These are phyloP conservation scores for Castanopsis chinensis DNA, from an alignment of 306 rosid species.

Conservation along the genomic window DNA sequence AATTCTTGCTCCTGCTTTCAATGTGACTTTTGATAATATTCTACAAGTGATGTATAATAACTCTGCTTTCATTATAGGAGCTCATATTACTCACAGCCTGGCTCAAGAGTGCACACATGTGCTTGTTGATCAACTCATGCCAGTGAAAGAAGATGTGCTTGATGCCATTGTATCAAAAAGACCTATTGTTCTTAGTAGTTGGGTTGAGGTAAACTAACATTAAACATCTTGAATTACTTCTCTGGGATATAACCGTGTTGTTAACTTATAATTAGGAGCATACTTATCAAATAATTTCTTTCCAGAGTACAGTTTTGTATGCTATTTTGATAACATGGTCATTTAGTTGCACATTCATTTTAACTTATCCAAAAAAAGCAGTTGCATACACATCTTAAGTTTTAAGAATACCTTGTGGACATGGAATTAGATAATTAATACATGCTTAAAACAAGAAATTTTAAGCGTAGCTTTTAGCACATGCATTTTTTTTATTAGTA, in stretches of 20 bases:
- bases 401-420: too few relatives aligned
- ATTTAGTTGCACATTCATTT: not conserved
- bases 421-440: too few relatives aligned
- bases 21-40: not conserved
- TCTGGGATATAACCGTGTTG: conserved; percentile 2
- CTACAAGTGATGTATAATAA: conserved; percentile 4
- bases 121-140: conserved; percentile 71
- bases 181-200: conserved; percentile 55
- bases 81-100: conserved; percentile 40
- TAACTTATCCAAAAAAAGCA: not conserved
- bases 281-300: not conserved
- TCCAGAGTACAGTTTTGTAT: not conserved
- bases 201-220: conserved; percentile 72
- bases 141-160: conserved; percentile 57
- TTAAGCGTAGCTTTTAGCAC: too few relatives aligned
- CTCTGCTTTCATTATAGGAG: conserved; percentile 54
- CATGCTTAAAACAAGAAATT: too few relatives aligned
- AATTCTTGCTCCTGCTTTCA: not conserved
- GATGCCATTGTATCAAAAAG: conserved; percentile 71
- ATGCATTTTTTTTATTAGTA: too few relatives aligned
- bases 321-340: conserved; percentile 13
- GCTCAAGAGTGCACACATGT: conserved; percentile 83
- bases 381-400: too few relatives aligned
- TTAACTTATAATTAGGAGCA: not conserved
- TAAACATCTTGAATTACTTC: conserved; percentile 21